phyloP scores from a whole-genome alignment of 2,329 filamentous ascomycete species.

The Clonostachys rhizophaga region DNA sequence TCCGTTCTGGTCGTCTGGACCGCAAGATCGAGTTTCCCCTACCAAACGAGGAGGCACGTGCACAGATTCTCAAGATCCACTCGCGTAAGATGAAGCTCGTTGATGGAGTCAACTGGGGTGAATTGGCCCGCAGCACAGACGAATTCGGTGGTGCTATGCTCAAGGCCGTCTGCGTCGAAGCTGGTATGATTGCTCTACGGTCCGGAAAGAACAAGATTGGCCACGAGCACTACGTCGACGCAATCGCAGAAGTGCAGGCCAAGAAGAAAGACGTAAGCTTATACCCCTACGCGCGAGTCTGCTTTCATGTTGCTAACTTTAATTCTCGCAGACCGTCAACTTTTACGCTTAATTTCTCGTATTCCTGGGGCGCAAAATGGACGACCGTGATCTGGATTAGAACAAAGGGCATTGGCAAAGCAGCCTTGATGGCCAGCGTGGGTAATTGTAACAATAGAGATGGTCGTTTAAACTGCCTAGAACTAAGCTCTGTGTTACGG shows the following conservation, averaged over 20 bases:
- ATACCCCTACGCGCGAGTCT: background rate
- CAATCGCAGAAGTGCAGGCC: constrained; percentile 90
- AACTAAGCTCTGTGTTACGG: too few relatives aligned
- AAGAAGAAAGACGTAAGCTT: constrained; percentile 82
- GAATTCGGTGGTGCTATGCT: constrained; percentile 97
- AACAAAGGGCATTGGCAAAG: too few relatives aligned
- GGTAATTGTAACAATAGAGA: too few relatives aligned
- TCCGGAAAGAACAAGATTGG: constrained; percentile 94
- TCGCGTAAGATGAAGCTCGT: constrained; percentile 98
- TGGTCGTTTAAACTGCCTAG: too few relatives aligned
- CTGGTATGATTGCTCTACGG: constrained; percentile 96
- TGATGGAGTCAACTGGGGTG: constrained; percentile 88
- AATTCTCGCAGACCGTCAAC: constrained; percentile 44
- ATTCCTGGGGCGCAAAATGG: background rate
- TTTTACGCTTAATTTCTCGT: constrained; percentile 40
- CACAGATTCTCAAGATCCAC: constrained; percentile 96
- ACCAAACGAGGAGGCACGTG: constrained; percentile 94
- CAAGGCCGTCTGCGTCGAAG: constrained; percentile 98
- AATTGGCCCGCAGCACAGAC: constrained; percentile 92
- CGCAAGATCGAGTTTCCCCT: constrained; percentile 98
- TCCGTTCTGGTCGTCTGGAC: constrained; percentile 88
- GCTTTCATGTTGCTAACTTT: constrained; percentile 3
- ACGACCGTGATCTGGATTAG: background rate
- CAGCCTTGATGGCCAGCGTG: too few relatives aligned
- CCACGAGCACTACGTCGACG: constrained; percentile 98